Evolutionary conservation across 805 yeast species (phyloP).

Genomic region (Candida xyloterini): DNA sequence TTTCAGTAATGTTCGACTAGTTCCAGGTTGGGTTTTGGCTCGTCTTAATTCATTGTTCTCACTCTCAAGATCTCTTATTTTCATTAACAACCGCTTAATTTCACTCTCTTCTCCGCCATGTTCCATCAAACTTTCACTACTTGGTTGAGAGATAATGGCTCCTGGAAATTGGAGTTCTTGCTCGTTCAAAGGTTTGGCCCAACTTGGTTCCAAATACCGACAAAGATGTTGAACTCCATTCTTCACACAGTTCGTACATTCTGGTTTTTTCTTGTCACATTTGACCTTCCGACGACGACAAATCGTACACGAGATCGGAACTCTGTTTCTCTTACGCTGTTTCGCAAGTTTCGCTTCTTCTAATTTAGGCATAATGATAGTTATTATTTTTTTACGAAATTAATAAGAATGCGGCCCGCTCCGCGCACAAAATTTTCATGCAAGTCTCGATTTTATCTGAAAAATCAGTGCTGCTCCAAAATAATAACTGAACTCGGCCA

Average conservation of each 20-base stretch:
- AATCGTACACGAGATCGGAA: constrained; percentile 39
- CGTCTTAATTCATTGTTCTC: constrained; percentile 24
- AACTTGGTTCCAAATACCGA: constrained; percentile 55
- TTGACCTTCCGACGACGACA: constrained; percentile 39
- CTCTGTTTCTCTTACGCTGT: constrained; percentile 37
- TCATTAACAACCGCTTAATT: constrained; percentile 20
- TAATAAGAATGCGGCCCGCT: constrained; percentile 2
- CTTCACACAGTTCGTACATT: constrained; percentile 53
- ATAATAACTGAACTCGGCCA: not conserved
- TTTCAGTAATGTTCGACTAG: constrained; percentile 11
- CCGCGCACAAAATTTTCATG: constrained; percentile 1
- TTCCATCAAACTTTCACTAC: constrained; percentile 1
- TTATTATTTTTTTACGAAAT: not conserved
- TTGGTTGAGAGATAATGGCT: constrained; percentile 13
- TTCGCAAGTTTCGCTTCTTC: constrained; percentile 18
- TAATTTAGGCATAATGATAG: constrained; percentile 12
- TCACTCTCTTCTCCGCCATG: constrained; percentile 23
- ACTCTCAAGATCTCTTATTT: constrained; percentile 30
- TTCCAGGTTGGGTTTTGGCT: constrained; percentile 1
- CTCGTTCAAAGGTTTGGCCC: constrained; percentile 49
- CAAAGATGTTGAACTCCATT: constrained; percentile 59
- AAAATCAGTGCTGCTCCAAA: constrained; percentile 13
- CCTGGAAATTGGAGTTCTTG: constrained; percentile 29
- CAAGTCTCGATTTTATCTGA: constrained; percentile 13
- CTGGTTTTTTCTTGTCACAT: constrained; percentile 47